A percentile compares a stretch with the other conserved stretches of the same genome.
Conservation (phyloP, 2,329 filamentous ascomycete genomes). For the Pyrenophora graminea region DNA sequence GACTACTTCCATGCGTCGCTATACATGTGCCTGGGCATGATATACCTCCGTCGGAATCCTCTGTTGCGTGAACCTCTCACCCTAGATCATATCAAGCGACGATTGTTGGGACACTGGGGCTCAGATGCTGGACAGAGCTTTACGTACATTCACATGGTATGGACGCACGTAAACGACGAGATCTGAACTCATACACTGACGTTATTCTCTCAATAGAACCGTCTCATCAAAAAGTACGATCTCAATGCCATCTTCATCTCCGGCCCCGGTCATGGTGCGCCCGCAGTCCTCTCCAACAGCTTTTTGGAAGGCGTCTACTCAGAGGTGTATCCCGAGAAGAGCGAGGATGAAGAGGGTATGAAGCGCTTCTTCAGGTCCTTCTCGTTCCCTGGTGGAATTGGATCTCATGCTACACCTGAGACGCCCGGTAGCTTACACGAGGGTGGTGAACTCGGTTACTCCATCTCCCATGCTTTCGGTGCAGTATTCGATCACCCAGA, state of each 20-base stretch:
- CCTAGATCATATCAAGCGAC: conserved; percentile 71
- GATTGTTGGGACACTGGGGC: conserved; percentile 77
- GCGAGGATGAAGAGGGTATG: conserved; percentile 69
- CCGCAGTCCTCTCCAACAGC: conserved; percentile 73
- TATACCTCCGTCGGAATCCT: conserved; percentile 75
- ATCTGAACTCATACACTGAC: not conserved
- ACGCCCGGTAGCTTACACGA: conserved; percentile 78
- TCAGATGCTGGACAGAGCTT: conserved; percentile 81
- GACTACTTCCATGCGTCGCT: conserved; percentile 75
- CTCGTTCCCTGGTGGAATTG: conserved; percentile 79
- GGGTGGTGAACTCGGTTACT: conserved; percentile 81
- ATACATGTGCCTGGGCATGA: conserved; percentile 79
- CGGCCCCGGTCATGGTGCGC: conserved; percentile 77
- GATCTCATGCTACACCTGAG: conserved; percentile 77
- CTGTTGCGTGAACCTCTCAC: conserved; percentile 71
- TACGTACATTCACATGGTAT: conserved; percentile 75
- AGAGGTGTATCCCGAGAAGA: conserved; percentile 76
- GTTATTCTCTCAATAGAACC: conserved; percentile 53
- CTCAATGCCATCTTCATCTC: conserved; percentile 74
- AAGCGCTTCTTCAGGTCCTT: conserved; percentile 81
- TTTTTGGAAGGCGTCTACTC: conserved; percentile 79
- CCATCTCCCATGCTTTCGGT: conserved; percentile 77
- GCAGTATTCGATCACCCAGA: conserved; percentile 75
- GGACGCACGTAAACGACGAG: not conserved
- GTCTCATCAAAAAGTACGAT: conserved; percentile 79